Base-by-base conservation (phyloP, 140 eudicot species). In the Oenanthe javanica region DNA sequence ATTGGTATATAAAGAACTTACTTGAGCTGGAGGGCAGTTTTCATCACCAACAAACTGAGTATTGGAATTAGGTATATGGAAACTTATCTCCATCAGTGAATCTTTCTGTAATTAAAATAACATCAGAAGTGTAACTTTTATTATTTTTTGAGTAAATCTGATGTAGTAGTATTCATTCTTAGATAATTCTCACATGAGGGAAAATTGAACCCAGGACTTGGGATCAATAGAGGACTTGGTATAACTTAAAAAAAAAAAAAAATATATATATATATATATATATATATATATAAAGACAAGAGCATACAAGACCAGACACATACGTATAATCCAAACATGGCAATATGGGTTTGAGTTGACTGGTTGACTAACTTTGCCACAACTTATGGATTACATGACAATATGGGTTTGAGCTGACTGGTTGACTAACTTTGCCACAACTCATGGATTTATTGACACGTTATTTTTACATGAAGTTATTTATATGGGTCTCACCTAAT, bases 1-100 rank as follows among this genome's bases (percentile, higher is more conserved):
- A 81, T 2, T 25, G 43, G 59, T 78, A n/a, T 18, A 25, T 5
- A 51, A 67, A 43, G 43, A 78, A 76, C 91, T 81, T 79, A 95
- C 99, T 86, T 95, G 96, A 76, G 97, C 97, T 52, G 99, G 87
- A 77, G 99, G 93, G 52, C 85, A 91, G 79, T 87, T 91, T 85
- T 95, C 99, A 84, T 95, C 99, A 48, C 99, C 99, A 82, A 95
- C 96, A 87, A 92, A 95, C 86, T 90, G 96, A 51, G 99, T 88
- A 84, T 95, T 95, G 13, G 99, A 92, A 85, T 81, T 92, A 63
- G 99, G 97, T 77, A 95, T 85, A 81, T 93, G 97, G 50, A 95
- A 95, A 83, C 97, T 95, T 87, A 95, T 92, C 88, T 95, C 99
- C 99, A 92, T 95, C 85, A 95, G 78, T 52, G 99, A 92, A 86